These are phyloP conservation scores for Ananas comosus DNA, from an alignment of 176 grass and related monocot species.

Conservation along the genomic window DNA sequence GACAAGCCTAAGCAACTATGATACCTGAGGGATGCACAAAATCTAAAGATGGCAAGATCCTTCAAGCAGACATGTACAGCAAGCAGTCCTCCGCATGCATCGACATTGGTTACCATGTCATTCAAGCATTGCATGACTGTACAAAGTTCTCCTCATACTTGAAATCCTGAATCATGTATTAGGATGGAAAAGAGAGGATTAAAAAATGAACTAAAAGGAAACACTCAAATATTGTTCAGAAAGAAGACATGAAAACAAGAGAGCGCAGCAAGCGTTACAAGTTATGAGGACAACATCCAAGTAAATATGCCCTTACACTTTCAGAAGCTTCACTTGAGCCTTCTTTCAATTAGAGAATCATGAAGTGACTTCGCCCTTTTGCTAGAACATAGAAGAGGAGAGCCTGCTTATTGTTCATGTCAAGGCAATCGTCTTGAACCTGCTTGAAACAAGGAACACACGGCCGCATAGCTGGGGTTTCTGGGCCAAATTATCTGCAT, in stretches of 20 bases:
- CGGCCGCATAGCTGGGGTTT: conserved; percentile 55
- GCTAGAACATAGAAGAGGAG: conserved; percentile 30
- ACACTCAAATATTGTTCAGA: too few species aligned
- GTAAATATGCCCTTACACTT: too few species aligned
- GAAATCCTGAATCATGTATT: conserved; percentile 52
- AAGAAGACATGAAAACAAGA: too few species aligned
- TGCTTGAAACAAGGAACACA: conserved; percentile 53
- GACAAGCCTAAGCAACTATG: conserved; percentile 10
- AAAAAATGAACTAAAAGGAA: too few species aligned
- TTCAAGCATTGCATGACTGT: conserved; percentile 86
- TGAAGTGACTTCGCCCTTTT: conserved; percentile 50
- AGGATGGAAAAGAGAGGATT: background rate
- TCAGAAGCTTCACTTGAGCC: conserved; percentile 28
- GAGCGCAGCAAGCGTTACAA: too few species aligned
- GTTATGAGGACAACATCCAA: too few species aligned
- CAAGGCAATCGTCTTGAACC: conserved; percentile 45
- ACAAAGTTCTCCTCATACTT: conserved; percentile 70
- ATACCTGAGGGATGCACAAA: conserved; percentile 95
- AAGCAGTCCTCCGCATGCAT: conserved; percentile 72
- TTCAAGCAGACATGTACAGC: conserved; percentile 78
- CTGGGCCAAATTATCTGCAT: conserved; percentile 47
- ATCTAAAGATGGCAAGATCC: conserved; percentile 62
- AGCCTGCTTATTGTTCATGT: conserved; percentile 14
- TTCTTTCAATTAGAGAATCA: conserved; percentile 18
- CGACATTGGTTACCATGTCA: conserved; percentile 84